Conservation (phyloP, 2,329 filamentous ascomycete species). For the Aspergillus thermomutatus region DNA sequence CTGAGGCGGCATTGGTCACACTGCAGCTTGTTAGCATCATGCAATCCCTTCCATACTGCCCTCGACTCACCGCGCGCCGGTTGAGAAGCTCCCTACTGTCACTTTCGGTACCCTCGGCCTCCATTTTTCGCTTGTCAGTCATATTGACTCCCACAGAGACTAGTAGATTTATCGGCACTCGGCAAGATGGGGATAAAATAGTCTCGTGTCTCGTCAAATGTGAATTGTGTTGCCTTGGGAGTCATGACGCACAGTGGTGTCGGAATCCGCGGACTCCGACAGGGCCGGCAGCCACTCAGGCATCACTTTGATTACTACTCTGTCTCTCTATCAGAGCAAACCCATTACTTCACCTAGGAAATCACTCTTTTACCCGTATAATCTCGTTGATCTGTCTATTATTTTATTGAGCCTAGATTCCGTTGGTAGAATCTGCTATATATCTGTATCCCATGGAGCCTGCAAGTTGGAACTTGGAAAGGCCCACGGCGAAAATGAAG, state of each 20-base stretch:
- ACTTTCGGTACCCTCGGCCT: constrained; percentile 28
- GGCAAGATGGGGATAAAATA: not conserved
- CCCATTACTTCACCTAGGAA: too few species aligned
- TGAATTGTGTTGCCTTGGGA: not conserved
- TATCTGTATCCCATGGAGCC: too few species aligned
- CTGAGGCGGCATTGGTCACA: constrained; percentile 34
- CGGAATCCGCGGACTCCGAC: constrained; percentile 19
- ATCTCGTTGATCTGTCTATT: too few species aligned
- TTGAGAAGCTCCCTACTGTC: constrained; percentile 19
- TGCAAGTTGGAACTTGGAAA: too few species aligned
- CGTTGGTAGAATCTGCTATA: too few species aligned
- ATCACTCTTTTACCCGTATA: too few species aligned
- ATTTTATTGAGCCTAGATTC: too few species aligned
- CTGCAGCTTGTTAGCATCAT: constrained; percentile 15
- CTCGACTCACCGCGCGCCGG: constrained; percentile 30
- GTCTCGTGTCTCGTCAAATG: not conserved
- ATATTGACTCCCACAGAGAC: not conserved
- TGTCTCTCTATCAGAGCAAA: not conserved
- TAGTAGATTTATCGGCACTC: not conserved
- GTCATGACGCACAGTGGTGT: not conserved
- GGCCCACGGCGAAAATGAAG: too few species aligned
- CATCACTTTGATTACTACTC: not conserved
- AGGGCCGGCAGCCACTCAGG: not conserved
- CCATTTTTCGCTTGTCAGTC: constrained; percentile 18
- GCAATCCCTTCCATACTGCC: not conserved